These are phyloP conservation scores for Thraustochytrium sp. DNA, from an alignment of 352 stramenopile genomes.

Conservation along the genomic window DNA sequence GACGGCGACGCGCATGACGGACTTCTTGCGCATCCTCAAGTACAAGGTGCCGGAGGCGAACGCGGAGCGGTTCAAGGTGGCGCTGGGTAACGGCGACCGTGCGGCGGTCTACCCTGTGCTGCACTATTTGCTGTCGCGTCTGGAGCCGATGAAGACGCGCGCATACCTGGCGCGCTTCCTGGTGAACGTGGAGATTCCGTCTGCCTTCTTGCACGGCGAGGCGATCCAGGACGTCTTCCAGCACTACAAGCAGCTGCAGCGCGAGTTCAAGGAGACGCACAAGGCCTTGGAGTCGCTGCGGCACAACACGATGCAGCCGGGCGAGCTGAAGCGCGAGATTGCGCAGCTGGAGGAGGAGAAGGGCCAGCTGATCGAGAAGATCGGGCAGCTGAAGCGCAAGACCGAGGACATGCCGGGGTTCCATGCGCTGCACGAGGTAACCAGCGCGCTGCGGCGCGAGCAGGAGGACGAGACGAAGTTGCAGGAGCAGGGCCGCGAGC, in stretches of 20 bases:
- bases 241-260: conserved; percentile 83
- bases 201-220: conserved; percentile 83
- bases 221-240: conserved; percentile 67
- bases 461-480: conserved; percentile 88
- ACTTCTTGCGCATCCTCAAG: conserved; percentile 87
- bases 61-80: conserved; percentile 60
- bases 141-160: conserved; percentile 78
- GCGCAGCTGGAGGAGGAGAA: conserved; percentile 81
- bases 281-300: conserved; percentile 69
- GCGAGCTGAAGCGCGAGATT: conserved; percentile 79
- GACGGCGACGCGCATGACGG: conserved; percentile 63
- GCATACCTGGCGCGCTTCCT: conserved; percentile 86
- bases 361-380: conserved; percentile 79
- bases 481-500: conserved; percentile 73
- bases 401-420: conserved; percentile 71
- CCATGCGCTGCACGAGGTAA: conserved; percentile 77
- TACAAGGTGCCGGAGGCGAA: conserved; percentile 65
- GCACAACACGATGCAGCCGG: conserved; percentile 58
- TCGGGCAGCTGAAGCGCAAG: conserved; percentile 76
- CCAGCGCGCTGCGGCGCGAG: conserved; percentile 78
- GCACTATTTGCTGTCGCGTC: conserved; percentile 79
- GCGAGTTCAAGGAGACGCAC: conserved; percentile 81
- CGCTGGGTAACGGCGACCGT: conserved; percentile 69
- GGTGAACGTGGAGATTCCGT: conserved; percentile 79
- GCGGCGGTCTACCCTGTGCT: conserved; percentile 80